A percentile compares a stretch with the other conserved stretches of the same genome.
Evolutionary conservation across 495 filamentous ascomycete species (phyloP).

Genomic region (Neurospora tetraspora): DNA sequence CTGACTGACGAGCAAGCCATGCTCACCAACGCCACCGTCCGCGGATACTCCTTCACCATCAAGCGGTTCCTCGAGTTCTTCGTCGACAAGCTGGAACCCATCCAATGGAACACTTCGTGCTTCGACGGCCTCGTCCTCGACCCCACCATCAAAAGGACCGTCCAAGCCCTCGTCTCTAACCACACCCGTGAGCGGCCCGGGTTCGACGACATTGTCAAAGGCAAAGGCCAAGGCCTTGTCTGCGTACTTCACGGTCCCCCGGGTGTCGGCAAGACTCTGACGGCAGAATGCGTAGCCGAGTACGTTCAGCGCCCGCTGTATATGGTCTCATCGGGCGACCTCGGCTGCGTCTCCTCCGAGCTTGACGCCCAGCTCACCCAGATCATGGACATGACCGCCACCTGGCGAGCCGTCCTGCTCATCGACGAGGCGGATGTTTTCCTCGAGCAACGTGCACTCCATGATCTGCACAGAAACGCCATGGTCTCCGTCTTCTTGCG

Average conservation of each 20-base stretch:
- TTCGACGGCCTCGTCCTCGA: slow-evolving; percentile 50
- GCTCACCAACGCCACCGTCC: slow-evolving; percentile 19
- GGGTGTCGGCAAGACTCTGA: slow-evolving; percentile 32
- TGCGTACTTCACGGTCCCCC: slow-evolving; percentile 34
- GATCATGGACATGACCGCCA: slow-evolving; percentile 37
- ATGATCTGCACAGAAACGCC: slow-evolving; percentile 37
- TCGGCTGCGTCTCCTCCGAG: slow-evolving; percentile 29
- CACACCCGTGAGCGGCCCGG: slow-evolving; percentile 21
- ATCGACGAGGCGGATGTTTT: slow-evolving; percentile 44
- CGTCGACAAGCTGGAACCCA: slow-evolving; percentile 17
- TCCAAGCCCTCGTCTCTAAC: slow-evolving; percentile 39
- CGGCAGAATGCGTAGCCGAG: slow-evolving; percentile 41
- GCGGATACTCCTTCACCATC: slow-evolving; percentile 24
- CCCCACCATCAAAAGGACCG: slow-evolving; percentile 37
- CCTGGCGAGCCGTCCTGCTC: slow-evolving; percentile 42
- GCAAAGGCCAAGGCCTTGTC: slow-evolving; percentile 26
- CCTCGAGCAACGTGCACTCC: slow-evolving; percentile 30
- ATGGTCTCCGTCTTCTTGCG: slow-evolving; percentile 37
- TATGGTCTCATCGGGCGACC: slow-evolving; percentile 42
- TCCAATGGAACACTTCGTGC: slow-evolving; percentile 22
- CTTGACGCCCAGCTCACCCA: slow-evolving; percentile 29
- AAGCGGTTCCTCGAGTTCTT: slow-evolving; percentile 27
- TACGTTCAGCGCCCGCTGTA: slow-evolving; percentile 41
- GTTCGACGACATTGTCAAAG: slow-evolving; percentile 29
- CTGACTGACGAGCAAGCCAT: slow-evolving; percentile 22